Percentiles rank a stretch among this genome's conserved stretches.
These are phyloP conservation scores for Malassezia equina DNA, from an alignment of 1,284 basidiomycete species.

Conservation along the genomic window DNA sequence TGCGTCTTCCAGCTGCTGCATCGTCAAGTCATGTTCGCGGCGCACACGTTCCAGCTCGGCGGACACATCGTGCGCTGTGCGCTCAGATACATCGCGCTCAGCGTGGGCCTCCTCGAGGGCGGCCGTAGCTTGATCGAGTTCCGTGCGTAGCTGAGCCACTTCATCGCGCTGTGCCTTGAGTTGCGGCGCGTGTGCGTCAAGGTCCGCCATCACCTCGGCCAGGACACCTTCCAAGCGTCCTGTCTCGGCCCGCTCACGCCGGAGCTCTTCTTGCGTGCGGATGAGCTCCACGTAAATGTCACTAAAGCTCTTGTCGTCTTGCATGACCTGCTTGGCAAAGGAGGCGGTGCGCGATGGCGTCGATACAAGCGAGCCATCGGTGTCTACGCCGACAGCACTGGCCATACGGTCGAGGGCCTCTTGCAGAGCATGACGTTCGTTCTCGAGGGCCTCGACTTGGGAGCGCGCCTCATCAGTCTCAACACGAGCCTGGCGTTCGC, in stretches of 20 bases:
- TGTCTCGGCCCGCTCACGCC: conserved; percentile 55
- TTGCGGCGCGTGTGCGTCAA: conserved; percentile 37
- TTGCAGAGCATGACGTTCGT: conserved; percentile 45
- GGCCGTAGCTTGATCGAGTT: conserved; percentile 26
- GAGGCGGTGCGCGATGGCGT: conserved; percentile 7
- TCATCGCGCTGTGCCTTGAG: conserved; percentile 44
- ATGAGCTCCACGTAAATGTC: conserved; percentile 82
- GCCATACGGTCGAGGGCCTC: conserved; percentile 42
- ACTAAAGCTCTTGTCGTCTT: conserved; percentile 71
- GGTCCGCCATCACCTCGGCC: conserved; percentile 39
- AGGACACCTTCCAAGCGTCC: conserved; percentile 33
- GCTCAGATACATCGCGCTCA: conserved; percentile 23
- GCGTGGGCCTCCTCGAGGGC: conserved; percentile 26
- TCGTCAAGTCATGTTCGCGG: conserved; percentile 64
- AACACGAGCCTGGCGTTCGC: conserved; percentile 58
- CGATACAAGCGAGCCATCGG: not conserved
- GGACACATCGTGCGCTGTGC: conserved; percentile 51
- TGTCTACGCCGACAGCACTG: conserved; percentile 31
- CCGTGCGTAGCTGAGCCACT: conserved; percentile 27
- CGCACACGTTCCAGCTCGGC: conserved; percentile 52
- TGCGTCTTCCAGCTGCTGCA: conserved; percentile 63
- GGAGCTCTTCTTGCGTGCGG: conserved; percentile 68
- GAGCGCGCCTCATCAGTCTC: conserved; percentile 56
- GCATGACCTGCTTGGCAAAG: conserved; percentile 57
- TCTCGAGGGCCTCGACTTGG: conserved; percentile 48